These are phyloP conservation scores for Neonectria hederae DNA, from an alignment of 2,329 filamentous ascomycete species.

Conservation along the genomic window DNA sequence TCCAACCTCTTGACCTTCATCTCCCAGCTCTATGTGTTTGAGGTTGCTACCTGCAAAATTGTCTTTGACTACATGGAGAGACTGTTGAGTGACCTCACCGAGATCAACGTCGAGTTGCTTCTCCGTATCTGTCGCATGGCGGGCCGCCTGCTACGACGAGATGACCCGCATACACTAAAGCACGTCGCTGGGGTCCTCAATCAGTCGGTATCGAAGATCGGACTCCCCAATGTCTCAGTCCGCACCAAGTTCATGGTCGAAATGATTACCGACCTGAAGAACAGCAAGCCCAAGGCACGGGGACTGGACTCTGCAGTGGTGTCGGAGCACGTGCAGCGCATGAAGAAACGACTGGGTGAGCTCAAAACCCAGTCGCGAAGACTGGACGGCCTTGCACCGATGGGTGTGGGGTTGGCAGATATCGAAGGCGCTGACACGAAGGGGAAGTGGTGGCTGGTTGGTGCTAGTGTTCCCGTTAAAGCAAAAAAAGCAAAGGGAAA, in stretches of 20 bases:
- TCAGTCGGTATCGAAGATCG: constrained; percentile 72
- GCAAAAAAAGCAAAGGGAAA: constrained; percentile 32
- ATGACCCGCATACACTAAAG: constrained; percentile 88
- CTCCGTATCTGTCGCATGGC: constrained; percentile 84
- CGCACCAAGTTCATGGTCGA: constrained; percentile 98
- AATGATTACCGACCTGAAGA: constrained; percentile 92
- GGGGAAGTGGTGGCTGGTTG: constrained; percentile 98
- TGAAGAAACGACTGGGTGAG: constrained; percentile 87
- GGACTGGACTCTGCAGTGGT: constrained; percentile 75
- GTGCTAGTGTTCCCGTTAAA: constrained; percentile 81
- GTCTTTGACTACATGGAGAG: constrained; percentile 91
- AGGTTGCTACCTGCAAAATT: constrained; percentile 82
- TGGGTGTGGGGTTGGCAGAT: constrained; percentile 83
- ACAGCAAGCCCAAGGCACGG: constrained; percentile 86
- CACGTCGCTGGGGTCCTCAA: constrained; percentile 86
- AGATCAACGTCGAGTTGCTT: constrained; percentile 88
- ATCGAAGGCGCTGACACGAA: constrained; percentile 84
- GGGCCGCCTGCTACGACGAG: constrained; percentile 84
- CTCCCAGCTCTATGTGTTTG: constrained; percentile 90
- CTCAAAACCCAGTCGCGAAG: constrained; percentile 67
- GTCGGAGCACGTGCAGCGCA: constrained; percentile 83
- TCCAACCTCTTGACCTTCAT: constrained; percentile 85
- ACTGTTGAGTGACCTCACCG: constrained; percentile 78
- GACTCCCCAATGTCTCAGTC: constrained; percentile 78
- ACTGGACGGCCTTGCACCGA: constrained; percentile 80